These are phyloP conservation scores for Punica granatum DNA, from an alignment of 345 rosid genomes.

Conservation along the genomic window DNA sequence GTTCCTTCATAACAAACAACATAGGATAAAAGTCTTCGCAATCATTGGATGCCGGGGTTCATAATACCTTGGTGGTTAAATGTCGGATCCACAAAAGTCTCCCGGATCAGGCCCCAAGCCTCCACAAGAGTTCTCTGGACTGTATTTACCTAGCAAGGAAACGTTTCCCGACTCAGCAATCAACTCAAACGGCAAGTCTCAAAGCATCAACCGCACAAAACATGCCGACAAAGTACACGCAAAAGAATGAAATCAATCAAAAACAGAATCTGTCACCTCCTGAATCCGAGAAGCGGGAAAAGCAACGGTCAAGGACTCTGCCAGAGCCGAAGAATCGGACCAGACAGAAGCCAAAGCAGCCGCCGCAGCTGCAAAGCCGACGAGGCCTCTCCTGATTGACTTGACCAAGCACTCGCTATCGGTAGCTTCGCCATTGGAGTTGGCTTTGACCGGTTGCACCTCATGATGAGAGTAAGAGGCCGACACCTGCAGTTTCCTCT, in stretches of 20 bases:
- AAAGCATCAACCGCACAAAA: background rate
- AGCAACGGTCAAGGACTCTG: constrained; percentile 69
- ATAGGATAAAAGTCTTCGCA: background rate
- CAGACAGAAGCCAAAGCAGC: constrained; percentile 42
- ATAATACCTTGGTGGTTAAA: constrained; percentile 74
- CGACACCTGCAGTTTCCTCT: constrained; percentile 18
- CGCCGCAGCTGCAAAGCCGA: constrained; percentile 50
- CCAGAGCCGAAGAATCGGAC: constrained; percentile 55
- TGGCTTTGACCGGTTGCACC: background rate
- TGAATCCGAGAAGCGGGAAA: constrained; percentile 77
- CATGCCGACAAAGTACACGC: background rate
- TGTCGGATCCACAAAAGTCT: constrained; percentile 82
- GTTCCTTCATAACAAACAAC: background rate
- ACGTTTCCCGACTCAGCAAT: constrained; percentile 7
- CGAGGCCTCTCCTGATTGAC: constrained; percentile 33
- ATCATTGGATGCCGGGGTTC: background rate
- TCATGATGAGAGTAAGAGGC: background rate
- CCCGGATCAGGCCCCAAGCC: constrained; percentile 92
- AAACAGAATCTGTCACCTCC: constrained; percentile 39
- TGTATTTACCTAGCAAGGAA: constrained; percentile 53
- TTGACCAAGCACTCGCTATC: constrained; percentile 15
- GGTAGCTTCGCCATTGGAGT: constrained; percentile 13
- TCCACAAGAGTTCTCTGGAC: constrained; percentile 92
- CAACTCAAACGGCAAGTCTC: background rate
- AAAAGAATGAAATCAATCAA: background rate